phyloP scores from a whole-genome alignment of 306 rosid species.

The Cicer arietinum region DNA sequence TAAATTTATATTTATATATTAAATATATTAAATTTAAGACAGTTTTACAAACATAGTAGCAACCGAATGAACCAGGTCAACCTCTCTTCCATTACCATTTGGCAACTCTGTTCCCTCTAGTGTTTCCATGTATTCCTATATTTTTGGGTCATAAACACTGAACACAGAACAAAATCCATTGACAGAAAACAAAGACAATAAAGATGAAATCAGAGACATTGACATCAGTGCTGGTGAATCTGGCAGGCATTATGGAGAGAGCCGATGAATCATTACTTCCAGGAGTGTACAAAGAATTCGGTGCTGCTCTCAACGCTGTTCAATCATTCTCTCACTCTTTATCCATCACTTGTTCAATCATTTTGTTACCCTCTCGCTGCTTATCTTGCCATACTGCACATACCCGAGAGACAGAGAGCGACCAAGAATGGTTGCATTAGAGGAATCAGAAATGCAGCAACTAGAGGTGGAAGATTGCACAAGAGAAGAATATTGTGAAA shows the following conservation, averaged over 20 bases:
- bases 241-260: constrained; percentile 72
- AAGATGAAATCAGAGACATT: constrained; percentile 65
- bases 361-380: constrained; percentile 79
- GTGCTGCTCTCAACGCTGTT: constrained; percentile 70
- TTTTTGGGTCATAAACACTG: background rate
- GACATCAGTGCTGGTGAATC: constrained; percentile 70
- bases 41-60: no score
- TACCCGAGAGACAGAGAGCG: constrained; percentile 82
- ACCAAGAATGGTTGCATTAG: constrained; percentile 62
- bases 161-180: background rate
- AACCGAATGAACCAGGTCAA: background rate
- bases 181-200: background rate
- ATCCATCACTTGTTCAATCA: constrained; percentile 76
- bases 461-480: constrained; percentile 42
- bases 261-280: constrained; percentile 84
- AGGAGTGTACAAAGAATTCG: constrained; percentile 81
- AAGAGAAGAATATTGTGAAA: constrained; percentile 33
- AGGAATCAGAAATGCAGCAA: constrained; percentile 62
- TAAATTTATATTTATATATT: no score
- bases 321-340: constrained; percentile 67
- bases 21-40: no score
- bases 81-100: background rate
- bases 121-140: background rate
- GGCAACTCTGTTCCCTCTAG: background rate
- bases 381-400: constrained; percentile 70